Evolutionary conservation across 23 red algal genomes (phyloP).

Genomic region (Gracilaria gracilis): DNA sequence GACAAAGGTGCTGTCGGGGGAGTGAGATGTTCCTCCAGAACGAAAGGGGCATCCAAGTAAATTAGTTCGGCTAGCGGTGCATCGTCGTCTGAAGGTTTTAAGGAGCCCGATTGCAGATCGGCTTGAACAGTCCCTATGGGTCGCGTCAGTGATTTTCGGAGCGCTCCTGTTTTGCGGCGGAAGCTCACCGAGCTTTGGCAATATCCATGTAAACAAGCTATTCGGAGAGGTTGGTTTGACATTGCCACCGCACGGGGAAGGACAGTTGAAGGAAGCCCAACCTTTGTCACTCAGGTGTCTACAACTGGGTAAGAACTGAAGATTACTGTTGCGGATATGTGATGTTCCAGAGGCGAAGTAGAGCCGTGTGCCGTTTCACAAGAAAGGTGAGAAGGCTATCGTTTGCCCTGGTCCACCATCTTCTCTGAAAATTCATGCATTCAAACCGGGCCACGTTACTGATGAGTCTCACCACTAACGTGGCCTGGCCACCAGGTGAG

Average conservation of each 20-base stretch:
- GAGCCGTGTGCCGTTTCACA: too few relatives aligned
- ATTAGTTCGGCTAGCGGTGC: slow-evolving; percentile 29
- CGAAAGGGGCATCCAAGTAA: slow-evolving; percentile 67
- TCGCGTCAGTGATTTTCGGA: slow-evolving; percentile 56
- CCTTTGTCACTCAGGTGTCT: too few relatives aligned
- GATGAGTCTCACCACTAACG: too few relatives aligned
- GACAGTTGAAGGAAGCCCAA: too few relatives aligned
- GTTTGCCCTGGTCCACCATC: too few relatives aligned
- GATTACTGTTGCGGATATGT: too few relatives aligned
- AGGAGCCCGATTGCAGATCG: neutral
- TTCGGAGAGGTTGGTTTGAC: slow-evolving; percentile 37
- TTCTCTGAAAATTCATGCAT: too few relatives aligned
- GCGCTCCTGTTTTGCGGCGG: slow-evolving; percentile 57
- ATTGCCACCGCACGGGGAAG: neutral
- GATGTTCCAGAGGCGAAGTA: too few relatives aligned
- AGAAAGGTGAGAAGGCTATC: too few relatives aligned
- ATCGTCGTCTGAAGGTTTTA: slow-evolving; percentile 1
- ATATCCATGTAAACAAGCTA: slow-evolving; percentile 70
- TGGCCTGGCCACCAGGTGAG: too few relatives aligned
- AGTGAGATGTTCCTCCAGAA: slow-evolving; percentile 40
- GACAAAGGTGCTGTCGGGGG: slow-evolving; percentile 3
- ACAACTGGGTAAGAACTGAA: too few relatives aligned
- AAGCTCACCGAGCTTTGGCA: slow-evolving; percentile 55
- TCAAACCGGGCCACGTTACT: too few relatives aligned
- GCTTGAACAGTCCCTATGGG: neutral